Percentiles rank a stretch among this genome's conserved stretches.
Evolutionary conservation across 805 yeast genomes (phyloP).

Genomic region (Nakazawaea populi): DNA sequence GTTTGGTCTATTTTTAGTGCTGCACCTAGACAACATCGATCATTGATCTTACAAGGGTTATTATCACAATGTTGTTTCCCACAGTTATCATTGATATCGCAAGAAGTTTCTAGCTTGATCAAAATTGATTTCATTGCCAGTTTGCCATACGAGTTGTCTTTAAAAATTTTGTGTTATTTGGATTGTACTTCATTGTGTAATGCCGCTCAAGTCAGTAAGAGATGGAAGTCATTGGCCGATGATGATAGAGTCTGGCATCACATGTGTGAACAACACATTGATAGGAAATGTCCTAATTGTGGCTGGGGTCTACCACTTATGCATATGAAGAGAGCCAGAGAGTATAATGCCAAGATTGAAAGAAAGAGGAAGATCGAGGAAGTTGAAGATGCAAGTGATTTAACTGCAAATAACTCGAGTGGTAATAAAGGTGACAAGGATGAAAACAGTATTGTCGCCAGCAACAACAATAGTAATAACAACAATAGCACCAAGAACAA

Average conservation of each 20-base stretch:
- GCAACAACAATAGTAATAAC: background rate
- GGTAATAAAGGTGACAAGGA: conserved; percentile 8
- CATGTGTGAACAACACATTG: conserved; percentile 97
- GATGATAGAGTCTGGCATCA: conserved; percentile 98
- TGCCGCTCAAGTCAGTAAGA: conserved; percentile 87
- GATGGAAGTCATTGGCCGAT: conserved; percentile 88
- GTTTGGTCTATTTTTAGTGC: conserved; percentile 82
- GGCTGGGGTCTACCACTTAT: conserved; percentile 98
- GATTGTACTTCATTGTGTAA: conserved; percentile 92
- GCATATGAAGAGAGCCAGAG: conserved; percentile 76
- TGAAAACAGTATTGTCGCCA: conserved; percentile 17
- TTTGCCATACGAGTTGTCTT: conserved; percentile 78
- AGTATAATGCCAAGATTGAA: conserved; percentile 23
- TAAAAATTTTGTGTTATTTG: conserved; percentile 79
- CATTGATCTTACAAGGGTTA: conserved; percentile 75
- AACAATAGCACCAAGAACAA: too few relatives aligned
- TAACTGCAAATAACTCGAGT: conserved; percentile 13
- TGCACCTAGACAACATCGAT: conserved; percentile 64
- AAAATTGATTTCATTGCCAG: conserved; percentile 85
- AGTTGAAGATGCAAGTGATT: conserved; percentile 12
- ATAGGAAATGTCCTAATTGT: conserved; percentile 94
- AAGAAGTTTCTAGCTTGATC: conserved; percentile 72
- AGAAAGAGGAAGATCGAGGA: conserved; percentile 20
- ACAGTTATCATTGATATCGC: conserved; percentile 78
- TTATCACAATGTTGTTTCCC: conserved; percentile 92